Evolutionary conservation across 2,329 filamentous ascomycete species (phyloP), one percentile per base, ranked within the genome.

Genomic region (Proliferodiscus dingleyae): DNA sequence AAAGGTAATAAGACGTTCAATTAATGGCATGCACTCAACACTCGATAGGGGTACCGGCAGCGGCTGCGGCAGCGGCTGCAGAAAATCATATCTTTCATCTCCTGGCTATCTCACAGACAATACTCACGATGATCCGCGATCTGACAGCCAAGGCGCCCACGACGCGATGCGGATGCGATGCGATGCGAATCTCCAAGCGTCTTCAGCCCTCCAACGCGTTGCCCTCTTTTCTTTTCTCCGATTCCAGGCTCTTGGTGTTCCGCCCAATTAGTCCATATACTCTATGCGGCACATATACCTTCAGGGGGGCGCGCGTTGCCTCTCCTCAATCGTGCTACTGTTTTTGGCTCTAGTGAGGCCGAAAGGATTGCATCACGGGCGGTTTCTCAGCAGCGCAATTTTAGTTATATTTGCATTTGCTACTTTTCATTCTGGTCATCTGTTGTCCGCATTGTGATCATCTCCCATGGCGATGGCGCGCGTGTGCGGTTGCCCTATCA

Each of bases 71-170:
- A n/a, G n/a, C n/a, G n/a, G n/a, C n/a, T n/a, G n/a, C n/a, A n/a
- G n/a, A n/a, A n/a, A n/a, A n/a, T n/a, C n/a, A n/a, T n/a, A n/a
- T n/a, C n/a, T n/a, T n/a, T n/a, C n/a, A n/a, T n/a, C n/a, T n/a
- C n/a, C n/a, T n/a, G n/a, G n/a, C n/a, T n/a, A 47, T 49, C 37
- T 34, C 46, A 43, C 41, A 37, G 36, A 43, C 45, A 38, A 49
- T 52, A 46, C 39, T 43, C 29, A 51, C 49, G 44, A 43, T 42
- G 47, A 53, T 56, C 53, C 50, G 44, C 42, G 46, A 49, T 54
- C 47, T 39, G 36, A 47, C 28, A 42, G 18, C n/a, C 16, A 19
- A n/a, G 22, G 23, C 9, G 9, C 15, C 18, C 22, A 10, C 37
- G 23, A 9, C 21, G 7, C 22, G 37, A 18, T 16, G 15, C 16